Evolutionary conservation across 163 green algal genomes (phyloP).

Genomic region (Chlamydomonas reinhardtii): DNA sequence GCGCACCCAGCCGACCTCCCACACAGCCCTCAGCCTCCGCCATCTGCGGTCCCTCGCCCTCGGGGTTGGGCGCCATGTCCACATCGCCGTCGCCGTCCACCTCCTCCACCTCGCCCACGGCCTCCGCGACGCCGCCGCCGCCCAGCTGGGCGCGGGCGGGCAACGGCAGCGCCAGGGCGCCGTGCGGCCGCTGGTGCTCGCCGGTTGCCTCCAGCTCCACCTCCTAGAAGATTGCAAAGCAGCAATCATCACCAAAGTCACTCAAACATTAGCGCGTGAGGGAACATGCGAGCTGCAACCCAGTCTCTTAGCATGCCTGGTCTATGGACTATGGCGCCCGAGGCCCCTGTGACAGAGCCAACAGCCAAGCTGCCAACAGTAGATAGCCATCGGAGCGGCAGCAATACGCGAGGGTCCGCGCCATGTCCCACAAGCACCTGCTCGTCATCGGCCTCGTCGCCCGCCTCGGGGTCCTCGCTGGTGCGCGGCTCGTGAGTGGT

Average conservation of each 20-base stretch:
- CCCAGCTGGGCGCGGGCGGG: too few species aligned
- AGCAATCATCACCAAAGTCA: too few species aligned
- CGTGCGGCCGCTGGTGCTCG: neutral
- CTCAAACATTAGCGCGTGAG: too few species aligned
- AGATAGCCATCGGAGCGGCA: too few species aligned
- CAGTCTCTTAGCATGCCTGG: too few species aligned
- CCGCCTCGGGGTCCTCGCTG: constrained; percentile 38
- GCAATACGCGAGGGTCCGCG: too few species aligned
- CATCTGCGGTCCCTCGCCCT: constrained; percentile 21
- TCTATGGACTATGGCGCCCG: too few species aligned
- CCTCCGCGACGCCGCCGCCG: neutral
- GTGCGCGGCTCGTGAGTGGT: constrained; percentile 21
- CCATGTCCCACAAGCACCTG: neutral
- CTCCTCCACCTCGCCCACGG: neutral
- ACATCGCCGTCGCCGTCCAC: neutral
- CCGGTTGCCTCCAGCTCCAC: constrained; percentile 17
- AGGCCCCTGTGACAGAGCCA: too few species aligned
- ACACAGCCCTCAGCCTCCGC: constrained; percentile 14
- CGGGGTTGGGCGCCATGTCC: neutral
- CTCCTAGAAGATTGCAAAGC: too few species aligned
- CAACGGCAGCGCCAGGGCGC: too few species aligned
- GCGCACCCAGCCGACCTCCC: neutral
- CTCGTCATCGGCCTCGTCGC: constrained; percentile 50
- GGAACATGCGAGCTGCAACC: too few species aligned
- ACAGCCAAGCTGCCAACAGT: too few species aligned